These are phyloP conservation scores for Peribolospora kevripleyi DNA, from an alignment of 768 basidiomycete species.

Conservation along the genomic window DNA sequence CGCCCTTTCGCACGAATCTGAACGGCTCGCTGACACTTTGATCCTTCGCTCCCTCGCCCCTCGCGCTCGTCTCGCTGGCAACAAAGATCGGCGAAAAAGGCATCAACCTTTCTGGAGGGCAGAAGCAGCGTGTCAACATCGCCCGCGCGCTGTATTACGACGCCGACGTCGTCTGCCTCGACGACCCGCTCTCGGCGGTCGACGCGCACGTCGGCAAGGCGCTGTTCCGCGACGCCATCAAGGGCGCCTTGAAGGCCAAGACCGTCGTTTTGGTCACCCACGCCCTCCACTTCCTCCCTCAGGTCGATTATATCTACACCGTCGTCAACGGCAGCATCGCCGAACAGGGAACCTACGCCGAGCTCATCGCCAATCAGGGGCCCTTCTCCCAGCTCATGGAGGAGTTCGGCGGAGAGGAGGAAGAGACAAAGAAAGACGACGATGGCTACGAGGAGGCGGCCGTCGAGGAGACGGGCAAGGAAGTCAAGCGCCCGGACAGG, in stretches of 20 bases:
- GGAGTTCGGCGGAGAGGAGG: slow-evolving; percentile 41
- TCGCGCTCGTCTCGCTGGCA: background rate
- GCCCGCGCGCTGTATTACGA: slow-evolving; percentile 68
- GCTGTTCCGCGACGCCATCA: slow-evolving; percentile 62
- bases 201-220: slow-evolving; percentile 79
- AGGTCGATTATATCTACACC: slow-evolving; percentile 65
- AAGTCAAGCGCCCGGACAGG: slow-evolving; percentile 19
- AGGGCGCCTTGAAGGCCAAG: slow-evolving; percentile 36
- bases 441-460: slow-evolving; percentile 19
- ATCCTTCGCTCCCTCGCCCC: background rate
- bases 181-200: slow-evolving; percentile 40
- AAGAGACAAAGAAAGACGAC: slow-evolving; percentile 25
- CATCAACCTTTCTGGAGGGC: slow-evolving; percentile 65
- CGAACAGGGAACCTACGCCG: slow-evolving; percentile 54
- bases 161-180: slow-evolving; percentile 66
- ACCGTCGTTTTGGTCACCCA: slow-evolving; percentile 80
- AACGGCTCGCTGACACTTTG: too few relatives aligned
- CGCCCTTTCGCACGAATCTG: too few relatives aligned
- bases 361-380: slow-evolving; percentile 38
- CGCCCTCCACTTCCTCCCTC: slow-evolving; percentile 65
- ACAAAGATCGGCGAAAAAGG: slow-evolving; percentile 52
- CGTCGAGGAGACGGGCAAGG: slow-evolving; percentile 16
- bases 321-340: slow-evolving; percentile 50
- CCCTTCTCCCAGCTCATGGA: slow-evolving; percentile 48
- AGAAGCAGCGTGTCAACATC: slow-evolving; percentile 58